phyloP scores from a whole-genome alignment of 1,284 basidiomycete species.

The Cystobasidium sp. region DNA sequence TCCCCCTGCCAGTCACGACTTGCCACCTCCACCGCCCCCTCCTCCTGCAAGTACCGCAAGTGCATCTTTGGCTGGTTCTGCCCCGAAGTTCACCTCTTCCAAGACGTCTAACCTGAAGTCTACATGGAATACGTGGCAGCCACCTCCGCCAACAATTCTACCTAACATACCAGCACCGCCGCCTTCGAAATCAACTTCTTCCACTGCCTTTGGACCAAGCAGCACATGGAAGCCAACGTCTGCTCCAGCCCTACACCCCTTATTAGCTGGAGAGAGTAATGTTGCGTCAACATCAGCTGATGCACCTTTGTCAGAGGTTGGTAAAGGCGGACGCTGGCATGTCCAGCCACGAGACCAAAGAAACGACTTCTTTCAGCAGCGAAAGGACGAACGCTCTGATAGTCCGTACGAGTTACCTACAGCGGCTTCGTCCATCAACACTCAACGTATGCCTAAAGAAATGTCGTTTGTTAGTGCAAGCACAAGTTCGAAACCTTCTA shows the following conservation, averaged over 20 bases:
- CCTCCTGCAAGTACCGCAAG: background rate
- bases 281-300: background rate
- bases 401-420: conserved; percentile 29
- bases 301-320: background rate
- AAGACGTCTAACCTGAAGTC: conserved; percentile 9
- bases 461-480: conserved; percentile 33
- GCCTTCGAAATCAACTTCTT: background rate
- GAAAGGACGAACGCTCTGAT: background rate
- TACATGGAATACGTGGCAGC: conserved; percentile 23
- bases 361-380: conserved; percentile 10
- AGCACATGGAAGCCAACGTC: conserved; percentile 21
- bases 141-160: background rate
- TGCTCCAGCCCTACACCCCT: conserved; percentile 26
- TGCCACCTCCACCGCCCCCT: conserved; percentile 12
- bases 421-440: conserved; percentile 28
- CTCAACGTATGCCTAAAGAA: conserved; percentile 23
- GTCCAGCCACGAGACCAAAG: background rate
- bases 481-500: background rate
- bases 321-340: background rate
- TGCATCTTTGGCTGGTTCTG: background rate
- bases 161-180: background rate
- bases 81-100: conserved; percentile 37
- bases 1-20: conserved; percentile 10
- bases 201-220: background rate
- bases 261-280: background rate